A percentile compares a stretch with the other conserved stretches of the same genome.
Conservation (phyloP, 257 asterid genomes). For the Gardenia jasminoides region DNA sequence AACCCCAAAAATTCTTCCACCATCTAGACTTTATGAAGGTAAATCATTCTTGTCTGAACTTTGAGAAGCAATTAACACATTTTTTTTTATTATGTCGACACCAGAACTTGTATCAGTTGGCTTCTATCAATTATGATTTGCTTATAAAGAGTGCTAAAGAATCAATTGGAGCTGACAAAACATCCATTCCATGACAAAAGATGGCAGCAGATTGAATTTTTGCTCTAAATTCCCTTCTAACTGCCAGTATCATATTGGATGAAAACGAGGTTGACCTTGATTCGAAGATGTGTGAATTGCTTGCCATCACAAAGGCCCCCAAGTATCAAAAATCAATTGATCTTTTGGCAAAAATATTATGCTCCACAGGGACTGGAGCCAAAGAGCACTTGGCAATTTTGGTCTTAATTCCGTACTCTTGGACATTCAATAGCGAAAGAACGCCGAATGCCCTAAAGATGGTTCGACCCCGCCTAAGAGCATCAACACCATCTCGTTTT, state of each 20-base stretch:
- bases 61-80: conserved; percentile 13
- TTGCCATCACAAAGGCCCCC: neutral
- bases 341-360: neutral
- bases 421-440: neutral
- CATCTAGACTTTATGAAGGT: no score
- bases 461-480: neutral
- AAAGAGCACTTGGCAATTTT: neutral
- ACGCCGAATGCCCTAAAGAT: neutral
- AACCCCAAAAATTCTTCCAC: no score
- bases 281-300: conserved; percentile 5
- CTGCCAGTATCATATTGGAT: neutral
- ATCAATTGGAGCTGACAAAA: no score
- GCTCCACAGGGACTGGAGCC: conserved; percentile 1
- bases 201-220: neutral
- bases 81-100: neutral
- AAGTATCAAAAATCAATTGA: neutral
- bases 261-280: neutral
- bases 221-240: neutral
- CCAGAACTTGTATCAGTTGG: conserved; percentile 86
- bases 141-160: no score
- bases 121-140: no score
- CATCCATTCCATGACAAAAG: conserved; percentile 33
- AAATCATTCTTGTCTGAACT: neutral
- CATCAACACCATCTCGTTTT: neutral
- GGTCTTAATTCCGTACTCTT: neutral